A percentile compares a stretch with the other conserved stretches of the same genome.
Evolutionary conservation across 495 filamentous ascomycete genomes (phyloP).

Genomic region (Chaetomium cochliodes): DNA sequence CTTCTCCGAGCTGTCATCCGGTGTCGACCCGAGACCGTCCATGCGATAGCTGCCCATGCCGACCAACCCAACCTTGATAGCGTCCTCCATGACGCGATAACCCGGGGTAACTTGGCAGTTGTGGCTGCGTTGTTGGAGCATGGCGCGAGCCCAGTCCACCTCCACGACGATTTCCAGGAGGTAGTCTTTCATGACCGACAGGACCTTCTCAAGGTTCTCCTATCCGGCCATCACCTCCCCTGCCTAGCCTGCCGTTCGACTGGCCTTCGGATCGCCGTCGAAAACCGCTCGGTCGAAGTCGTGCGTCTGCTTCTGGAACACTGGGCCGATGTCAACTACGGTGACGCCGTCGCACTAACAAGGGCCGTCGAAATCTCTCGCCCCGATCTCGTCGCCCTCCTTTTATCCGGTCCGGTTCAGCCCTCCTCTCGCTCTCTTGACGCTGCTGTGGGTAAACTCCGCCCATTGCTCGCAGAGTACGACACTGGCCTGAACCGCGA

Average conservation of each 20-base stretch:
- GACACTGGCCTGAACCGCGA: constrained; percentile 17
- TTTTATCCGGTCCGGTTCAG: constrained; percentile 30
- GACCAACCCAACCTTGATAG: constrained; percentile 37
- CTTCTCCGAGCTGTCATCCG: constrained; percentile 32
- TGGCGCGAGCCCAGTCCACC: constrained; percentile 30
- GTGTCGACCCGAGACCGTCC: constrained; percentile 32
- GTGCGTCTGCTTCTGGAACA: constrained; percentile 27
- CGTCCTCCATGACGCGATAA: constrained; percentile 34
- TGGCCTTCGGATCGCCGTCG: constrained; percentile 33
- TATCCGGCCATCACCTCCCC: constrained; percentile 34
- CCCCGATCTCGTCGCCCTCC: constrained; percentile 28
- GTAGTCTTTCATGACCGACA: constrained; percentile 28
- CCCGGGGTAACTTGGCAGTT: constrained; percentile 28
- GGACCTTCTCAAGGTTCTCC: constrained; percentile 24
- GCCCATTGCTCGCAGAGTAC: constrained; percentile 14
- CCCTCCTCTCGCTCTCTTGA: constrained; percentile 33
- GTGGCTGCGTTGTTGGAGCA: constrained; percentile 32
- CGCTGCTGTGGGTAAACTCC: constrained; percentile 26
- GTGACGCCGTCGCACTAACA: constrained; percentile 27
- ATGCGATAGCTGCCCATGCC: constrained; percentile 30
- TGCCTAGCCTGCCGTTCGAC: constrained; percentile 35
- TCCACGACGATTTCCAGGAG: constrained; percentile 37
- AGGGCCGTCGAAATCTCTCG: constrained; percentile 30
- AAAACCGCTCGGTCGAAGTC: constrained; percentile 30
- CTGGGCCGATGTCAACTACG: constrained; percentile 37